Conservation (phyloP, 78 protist genomes). For the Protostelium mycophagum region DNA sequence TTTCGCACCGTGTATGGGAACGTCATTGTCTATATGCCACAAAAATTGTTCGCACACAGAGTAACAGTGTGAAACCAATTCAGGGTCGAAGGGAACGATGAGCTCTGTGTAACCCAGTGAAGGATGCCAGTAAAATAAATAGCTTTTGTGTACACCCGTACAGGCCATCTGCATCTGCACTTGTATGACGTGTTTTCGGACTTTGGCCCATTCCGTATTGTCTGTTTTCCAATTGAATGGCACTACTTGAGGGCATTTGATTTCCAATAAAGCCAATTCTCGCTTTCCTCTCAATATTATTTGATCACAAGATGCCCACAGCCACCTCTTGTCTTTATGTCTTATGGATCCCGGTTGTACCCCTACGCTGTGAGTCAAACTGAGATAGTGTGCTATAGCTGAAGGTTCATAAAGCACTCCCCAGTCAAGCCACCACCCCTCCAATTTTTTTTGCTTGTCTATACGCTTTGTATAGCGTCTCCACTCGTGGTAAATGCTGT, state of each 20-base stretch:
- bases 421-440: not conserved
- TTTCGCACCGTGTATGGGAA: no score
- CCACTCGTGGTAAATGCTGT: not conserved
- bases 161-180: not conserved
- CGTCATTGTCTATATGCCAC: no score
- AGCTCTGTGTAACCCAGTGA: not conserved
- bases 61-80: not conserved
- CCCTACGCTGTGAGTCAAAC: not conserved
- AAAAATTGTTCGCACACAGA: no score
- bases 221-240: not conserved
- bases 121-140: not conserved
- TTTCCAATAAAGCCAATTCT: not conserved
- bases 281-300: not conserved
- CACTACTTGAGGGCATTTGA: not conserved
- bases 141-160: not conserved
- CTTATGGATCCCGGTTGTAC: not conserved
- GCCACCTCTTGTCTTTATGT: not conserved
- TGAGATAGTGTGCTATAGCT: not conserved
- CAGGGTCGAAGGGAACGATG: not conserved
- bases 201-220: not conserved
- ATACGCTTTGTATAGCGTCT: not conserved
- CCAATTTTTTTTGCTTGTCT: not conserved
- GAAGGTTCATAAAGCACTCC: not conserved
- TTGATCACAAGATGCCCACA: not conserved
- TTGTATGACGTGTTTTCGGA: not conserved